Percentiles rank a stretch among this genome's conserved stretches.
Conservation (phyloP, 2,329 filamentous ascomycete species). For the Claviceps purpurea region DNA sequence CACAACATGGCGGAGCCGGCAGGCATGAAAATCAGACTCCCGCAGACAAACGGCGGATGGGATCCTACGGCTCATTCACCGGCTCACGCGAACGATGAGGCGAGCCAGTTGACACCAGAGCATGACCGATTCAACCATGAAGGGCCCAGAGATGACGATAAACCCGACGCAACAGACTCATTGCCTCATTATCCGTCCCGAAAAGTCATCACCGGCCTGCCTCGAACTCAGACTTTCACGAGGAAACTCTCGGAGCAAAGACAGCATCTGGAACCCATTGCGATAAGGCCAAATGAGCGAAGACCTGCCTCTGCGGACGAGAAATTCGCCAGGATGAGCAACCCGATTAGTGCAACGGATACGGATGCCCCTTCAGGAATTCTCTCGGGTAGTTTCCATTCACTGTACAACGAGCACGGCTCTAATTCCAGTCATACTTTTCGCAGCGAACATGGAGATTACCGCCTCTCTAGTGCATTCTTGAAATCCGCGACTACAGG, state of each 20-base stretch:
- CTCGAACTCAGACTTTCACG: constrained; percentile 65
- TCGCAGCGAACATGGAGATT: neutral
- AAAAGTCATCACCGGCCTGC: constrained; percentile 65
- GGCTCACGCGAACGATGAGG: constrained; percentile 10
- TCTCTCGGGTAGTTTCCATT: constrained; percentile 26
- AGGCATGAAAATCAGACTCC: constrained; percentile 16
- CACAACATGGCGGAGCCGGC: constrained; percentile 20
- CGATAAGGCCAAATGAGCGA: constrained; percentile 51
- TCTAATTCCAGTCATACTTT: neutral
- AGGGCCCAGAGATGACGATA: neutral
- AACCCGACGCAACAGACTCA: neutral
- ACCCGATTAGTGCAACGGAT: constrained; percentile 13
- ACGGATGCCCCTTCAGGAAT: constrained; percentile 32
- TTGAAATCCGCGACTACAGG: neutral
- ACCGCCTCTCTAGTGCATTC: neutral
- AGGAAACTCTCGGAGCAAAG: constrained; percentile 72
- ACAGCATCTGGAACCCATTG: constrained; percentile 54
- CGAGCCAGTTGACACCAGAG: constrained; percentile 7
- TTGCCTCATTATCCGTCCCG: constrained; percentile 17
- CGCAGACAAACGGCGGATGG: constrained; percentile 13
- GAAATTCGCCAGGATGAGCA: neutral
- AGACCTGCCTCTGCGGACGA: constrained; percentile 57
- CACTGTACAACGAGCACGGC: neutral
- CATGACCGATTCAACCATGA: neutral
- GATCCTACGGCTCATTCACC: constrained; percentile 18